Evolutionary conservation across 192 early-diverging fungal species (phyloP).

Genomic region (Backusella morwellensis): DNA sequence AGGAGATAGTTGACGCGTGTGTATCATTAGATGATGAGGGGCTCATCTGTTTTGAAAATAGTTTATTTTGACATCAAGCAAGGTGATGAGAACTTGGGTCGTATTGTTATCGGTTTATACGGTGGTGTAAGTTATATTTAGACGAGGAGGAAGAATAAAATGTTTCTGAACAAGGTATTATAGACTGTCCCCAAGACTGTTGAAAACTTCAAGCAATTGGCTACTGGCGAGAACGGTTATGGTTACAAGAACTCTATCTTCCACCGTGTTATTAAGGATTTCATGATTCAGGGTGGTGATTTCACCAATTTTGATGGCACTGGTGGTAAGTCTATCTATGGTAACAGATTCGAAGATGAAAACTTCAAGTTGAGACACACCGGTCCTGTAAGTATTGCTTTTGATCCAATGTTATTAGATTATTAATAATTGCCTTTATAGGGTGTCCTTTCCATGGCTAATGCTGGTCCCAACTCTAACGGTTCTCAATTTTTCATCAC

Average conservation of each 20-base stretch:
- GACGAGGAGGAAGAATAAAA: neutral
- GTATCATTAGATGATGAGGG: neutral
- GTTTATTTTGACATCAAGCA: constrained; percentile 90
- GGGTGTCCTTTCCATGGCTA: constrained; percentile 76
- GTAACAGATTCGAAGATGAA: constrained; percentile 80
- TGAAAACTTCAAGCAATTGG: constrained; percentile 91
- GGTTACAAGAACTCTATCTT: constrained; percentile 71
- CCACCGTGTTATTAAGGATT: constrained; percentile 75
- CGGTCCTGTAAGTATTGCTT: constrained; percentile 35
- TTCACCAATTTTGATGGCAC: constrained; percentile 74
- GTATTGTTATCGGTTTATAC: constrained; percentile 70
- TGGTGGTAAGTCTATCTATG: constrained; percentile 67
- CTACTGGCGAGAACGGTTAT: constrained; percentile 82
- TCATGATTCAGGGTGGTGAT: constrained; percentile 85
- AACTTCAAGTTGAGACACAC: constrained; percentile 77
- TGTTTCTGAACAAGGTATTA: neutral
- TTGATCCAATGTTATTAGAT: neutral
- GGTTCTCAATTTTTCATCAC: constrained; percentile 95
- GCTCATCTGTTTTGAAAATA: constrained; percentile 3
- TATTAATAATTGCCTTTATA: neutral
- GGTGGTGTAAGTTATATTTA: constrained; percentile 53
- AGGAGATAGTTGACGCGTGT: neutral
- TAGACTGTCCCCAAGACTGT: constrained; percentile 63
- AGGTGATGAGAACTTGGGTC: constrained; percentile 67
- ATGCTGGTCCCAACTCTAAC: constrained; percentile 76